Evolutionary conservation across 129 eudicot species (phyloP), one percentile per base, ranked within the genome.

Genomic region (Mikania micrantha): DNA sequence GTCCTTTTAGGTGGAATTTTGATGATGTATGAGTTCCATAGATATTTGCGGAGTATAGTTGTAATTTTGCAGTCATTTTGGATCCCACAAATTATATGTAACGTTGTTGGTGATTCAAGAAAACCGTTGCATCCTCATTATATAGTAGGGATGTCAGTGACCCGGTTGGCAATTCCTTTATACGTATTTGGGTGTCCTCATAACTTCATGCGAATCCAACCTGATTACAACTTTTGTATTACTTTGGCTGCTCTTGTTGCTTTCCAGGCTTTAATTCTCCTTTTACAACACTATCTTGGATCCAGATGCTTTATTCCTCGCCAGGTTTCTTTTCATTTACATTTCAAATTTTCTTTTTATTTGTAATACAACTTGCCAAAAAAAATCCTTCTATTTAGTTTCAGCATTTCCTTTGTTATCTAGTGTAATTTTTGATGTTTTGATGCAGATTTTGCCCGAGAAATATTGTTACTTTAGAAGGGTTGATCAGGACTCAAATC

Each of bases 71-170:
- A 93, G 77, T 93, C 86, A 42, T 93, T 93, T 64, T 93, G 98
- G 98, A 81, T 93, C 35, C 98, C 98, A 42, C 98, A 93, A 85
- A 93, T 93, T 45, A 27, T 80, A 65, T 84, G 81, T 28, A 93
- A 88, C 59, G 74, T 93, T 42, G 72, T 88, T 22, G 89, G 96
- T 9, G 98, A 93, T 82, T 88, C 96, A 20, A 88, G 98, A 82
- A 93, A 93, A 74, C 95, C 98, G 2, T 70, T 93, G 81, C 98
- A 93, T 83, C 98, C 98, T 66, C 95, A 93, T 72, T 93, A 93
- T 73, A 86, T 93, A 61, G 12, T 93, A n/a, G 98, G 98, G 75
- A 88, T 93, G 82, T 84, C 96, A 20, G 31, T 82, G 27, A 93
- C 96, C 24, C 95, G 98, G 39, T 76, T 88, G 16, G 92, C 96